Percentiles rank a stretch among this genome's conserved stretches.
These are phyloP conservation scores for Camelina laxa DNA, from an alignment of 345 rosid species.

Conservation along the genomic window DNA sequence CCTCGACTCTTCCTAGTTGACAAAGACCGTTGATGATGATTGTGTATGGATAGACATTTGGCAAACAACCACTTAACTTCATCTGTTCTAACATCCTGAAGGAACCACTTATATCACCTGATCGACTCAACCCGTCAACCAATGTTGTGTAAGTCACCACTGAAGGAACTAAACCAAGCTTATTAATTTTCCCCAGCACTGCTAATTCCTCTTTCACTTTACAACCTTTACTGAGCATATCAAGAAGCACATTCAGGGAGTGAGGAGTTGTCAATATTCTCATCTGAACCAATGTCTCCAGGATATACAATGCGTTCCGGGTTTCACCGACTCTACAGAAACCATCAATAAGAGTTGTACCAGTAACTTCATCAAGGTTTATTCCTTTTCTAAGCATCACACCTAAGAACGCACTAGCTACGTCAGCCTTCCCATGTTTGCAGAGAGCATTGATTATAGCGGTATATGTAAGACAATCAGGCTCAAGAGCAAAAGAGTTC, in stretches of 20 bases:
- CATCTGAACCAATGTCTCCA: slow-evolving; percentile 43
- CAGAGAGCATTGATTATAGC: slow-evolving; percentile 49
- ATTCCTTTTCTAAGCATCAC: slow-evolving; percentile 53
- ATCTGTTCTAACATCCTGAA: slow-evolving; percentile 45
- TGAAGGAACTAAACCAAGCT: slow-evolving; percentile 55
- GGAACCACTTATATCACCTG: slow-evolving; percentile 45
- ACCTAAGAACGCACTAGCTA: slow-evolving; percentile 47
- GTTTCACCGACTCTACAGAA: slow-evolving; percentile 48
- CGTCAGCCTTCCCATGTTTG: slow-evolving; percentile 46
- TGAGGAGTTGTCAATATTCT: slow-evolving; percentile 47
- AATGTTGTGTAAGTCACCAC: slow-evolving; percentile 57
- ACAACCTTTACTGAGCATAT: slow-evolving; percentile 50
- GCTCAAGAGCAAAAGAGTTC: slow-evolving; percentile 41
- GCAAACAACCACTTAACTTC: slow-evolving; percentile 54
- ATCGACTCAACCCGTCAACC: slow-evolving; percentile 49
- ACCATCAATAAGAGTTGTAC: slow-evolving; percentile 57
- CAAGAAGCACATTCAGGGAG: slow-evolving; percentile 50
- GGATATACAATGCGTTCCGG: slow-evolving; percentile 45
- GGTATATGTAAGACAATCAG: slow-evolving; percentile 49
- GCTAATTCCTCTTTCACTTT: slow-evolving; percentile 51
- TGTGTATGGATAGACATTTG: slow-evolving; percentile 56
- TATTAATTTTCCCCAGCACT: slow-evolving; percentile 50
- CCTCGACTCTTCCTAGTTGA: slow-evolving; percentile 50
- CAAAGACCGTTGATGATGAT: slow-evolving; percentile 55
- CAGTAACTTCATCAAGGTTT: slow-evolving; percentile 50